Evolutionary conservation across 2,329 filamentous ascomycete species (phyloP), one percentile per base, ranked within the genome.

Genomic region (Xylaria multiplex): DNA sequence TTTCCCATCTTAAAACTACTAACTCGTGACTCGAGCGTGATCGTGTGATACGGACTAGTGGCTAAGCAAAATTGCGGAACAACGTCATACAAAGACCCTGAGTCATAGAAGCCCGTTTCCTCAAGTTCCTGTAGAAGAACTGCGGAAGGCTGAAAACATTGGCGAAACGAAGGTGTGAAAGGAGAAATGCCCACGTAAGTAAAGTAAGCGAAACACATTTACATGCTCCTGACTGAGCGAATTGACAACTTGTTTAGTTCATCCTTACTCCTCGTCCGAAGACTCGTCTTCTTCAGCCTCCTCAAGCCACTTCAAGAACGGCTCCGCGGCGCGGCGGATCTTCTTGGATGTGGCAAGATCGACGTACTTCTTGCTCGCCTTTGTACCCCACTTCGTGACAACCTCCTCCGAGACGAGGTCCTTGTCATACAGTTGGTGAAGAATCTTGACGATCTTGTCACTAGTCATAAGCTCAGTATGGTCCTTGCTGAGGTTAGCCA

Each of bases 311-410:
- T 90, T 91, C 76, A 97, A 86, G 87, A 99, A 99, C 70, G 92
- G 90, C 84, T 96, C 92, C 60, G 96, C 93, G 71, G 93, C 91
- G 85, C 96, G 95, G 83, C 94, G 93, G 69, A 98, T 93, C 86
- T 96, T 97, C 86, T 93, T 95, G 83, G 93, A 97, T 68, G 90
- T 94, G 66, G 90, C 79, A 67, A 96, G 81, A 78, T 98, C 95
- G 73, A 96, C 92, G 79, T 98, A 98, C 85, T 97, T 97, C 90
- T 97, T 97, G 88, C 93, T 97, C 66, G 95, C 93, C 86, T 96
- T 97, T 77, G 88, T 86, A 71, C 94, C 95, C 95, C 96, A 99
- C 73, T 91, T 90, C 81, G 90, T 92, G 77, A 97, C 88, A 16
- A 93, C 88, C 70, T 97, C 94, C 83, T 99, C 96, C 58, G 86